A percentile compares a stretch with the other conserved stretches of the same genome.
Conservation (phyloP, 169 alveolate genomes). For the Plasmodium cynomolgi region DNA sequence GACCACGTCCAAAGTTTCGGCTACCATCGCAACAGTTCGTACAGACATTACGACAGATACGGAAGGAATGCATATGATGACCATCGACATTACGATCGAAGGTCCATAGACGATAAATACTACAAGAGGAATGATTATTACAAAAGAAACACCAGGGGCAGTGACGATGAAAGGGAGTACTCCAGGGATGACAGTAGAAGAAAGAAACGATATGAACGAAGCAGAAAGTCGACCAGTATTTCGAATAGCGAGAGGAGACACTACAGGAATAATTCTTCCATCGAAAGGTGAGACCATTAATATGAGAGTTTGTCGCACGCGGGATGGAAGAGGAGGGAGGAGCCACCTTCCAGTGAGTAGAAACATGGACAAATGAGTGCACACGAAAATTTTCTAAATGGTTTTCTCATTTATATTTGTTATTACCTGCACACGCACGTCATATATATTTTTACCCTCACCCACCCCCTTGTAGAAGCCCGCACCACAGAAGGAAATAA, state of each 20-base stretch:
- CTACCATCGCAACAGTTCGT: conserved; percentile 18
- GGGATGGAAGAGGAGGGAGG: neutral
- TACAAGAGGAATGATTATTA: conserved; percentile 54
- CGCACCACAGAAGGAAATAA: conserved; percentile 37
- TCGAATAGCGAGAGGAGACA: conserved; percentile 58
- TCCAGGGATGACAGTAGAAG: conserved; percentile 68
- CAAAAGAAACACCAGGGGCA: conserved; percentile 11
- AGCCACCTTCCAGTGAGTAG: neutral
- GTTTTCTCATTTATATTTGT: neutral
- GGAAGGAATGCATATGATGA: conserved; percentile 44
- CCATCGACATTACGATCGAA: conserved; percentile 44
- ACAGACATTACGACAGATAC: conserved; percentile 37
- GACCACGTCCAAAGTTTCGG: conserved; percentile 22
- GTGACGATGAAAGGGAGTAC: conserved; percentile 40
- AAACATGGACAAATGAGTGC: neutral
- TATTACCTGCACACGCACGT: neutral
- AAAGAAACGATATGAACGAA: conserved; percentile 50
- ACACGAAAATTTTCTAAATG: neutral
- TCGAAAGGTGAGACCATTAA: conserved; percentile 20
- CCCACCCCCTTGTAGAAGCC: conserved; percentile 21
- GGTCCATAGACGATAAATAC: conserved; percentile 59
- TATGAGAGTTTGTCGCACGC: neutral
- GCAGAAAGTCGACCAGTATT: conserved; percentile 47
- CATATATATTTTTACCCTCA: neutral
- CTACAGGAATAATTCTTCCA: conserved; percentile 24